Percentiles rank a stretch among this genome's conserved stretches.
Conservation (phyloP, 352 stramenopile genomes). For the Peronospora belbahrii region DNA sequence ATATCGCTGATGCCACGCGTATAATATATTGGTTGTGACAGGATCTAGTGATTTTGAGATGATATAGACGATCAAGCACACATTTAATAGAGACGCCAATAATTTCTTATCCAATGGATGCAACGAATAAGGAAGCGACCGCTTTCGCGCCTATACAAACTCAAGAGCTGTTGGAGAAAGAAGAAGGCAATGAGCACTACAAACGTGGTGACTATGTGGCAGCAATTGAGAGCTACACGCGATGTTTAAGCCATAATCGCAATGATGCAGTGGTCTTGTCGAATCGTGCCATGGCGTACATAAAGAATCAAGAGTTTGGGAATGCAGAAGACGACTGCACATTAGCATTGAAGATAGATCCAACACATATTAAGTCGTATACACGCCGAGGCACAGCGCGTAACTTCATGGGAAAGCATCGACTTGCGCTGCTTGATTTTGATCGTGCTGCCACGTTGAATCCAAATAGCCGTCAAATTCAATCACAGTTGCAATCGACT, state of each 20-base stretch:
- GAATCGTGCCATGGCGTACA: conserved; percentile 87
- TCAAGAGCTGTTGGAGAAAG: conserved; percentile 68
- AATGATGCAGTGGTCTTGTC: conserved; percentile 74
- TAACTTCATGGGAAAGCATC: conserved; percentile 82
- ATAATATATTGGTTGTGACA: too few species aligned
- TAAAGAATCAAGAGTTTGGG: conserved; percentile 82
- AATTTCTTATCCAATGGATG: conserved; percentile 1
- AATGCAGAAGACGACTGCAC: conserved; percentile 88
- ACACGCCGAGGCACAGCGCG: conserved; percentile 75
- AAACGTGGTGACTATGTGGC: conserved; percentile 77
- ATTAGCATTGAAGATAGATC: conserved; percentile 71
- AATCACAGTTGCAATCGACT: conserved; percentile 47
- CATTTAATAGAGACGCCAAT: too few species aligned
- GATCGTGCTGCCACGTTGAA: conserved; percentile 53
- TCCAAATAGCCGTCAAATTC: conserved; percentile 62
- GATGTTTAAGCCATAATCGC: conserved; percentile 63
- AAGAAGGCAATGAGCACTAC: conserved; percentile 91
- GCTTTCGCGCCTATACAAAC: conserved; percentile 23
- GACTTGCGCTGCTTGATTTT: conserved; percentile 79
- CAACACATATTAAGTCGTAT: conserved; percentile 81
- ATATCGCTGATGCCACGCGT: too few species aligned
- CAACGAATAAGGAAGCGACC: conserved; percentile 2
- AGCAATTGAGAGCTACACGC: conserved; percentile 86
- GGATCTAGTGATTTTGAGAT: too few species aligned
- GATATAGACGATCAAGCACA: too few species aligned